phyloP scores from a whole-genome alignment of 192 early-diverging fungal species.

The Linnemannia exigua region DNA sequence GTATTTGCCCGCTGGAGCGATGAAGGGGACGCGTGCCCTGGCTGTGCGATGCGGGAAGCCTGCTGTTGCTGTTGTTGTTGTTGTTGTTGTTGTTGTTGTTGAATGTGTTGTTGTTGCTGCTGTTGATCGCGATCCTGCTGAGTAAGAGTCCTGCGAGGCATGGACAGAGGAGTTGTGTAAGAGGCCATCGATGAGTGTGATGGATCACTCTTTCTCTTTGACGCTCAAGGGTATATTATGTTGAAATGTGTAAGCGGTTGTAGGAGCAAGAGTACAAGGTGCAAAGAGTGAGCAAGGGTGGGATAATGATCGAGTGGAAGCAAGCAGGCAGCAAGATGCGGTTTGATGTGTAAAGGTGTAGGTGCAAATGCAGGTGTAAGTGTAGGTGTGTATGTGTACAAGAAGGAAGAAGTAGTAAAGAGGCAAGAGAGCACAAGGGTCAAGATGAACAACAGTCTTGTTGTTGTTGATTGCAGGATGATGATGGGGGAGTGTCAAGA shows the following conservation, averaged over 20 bases:
- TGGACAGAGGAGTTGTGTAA: slow-evolving; percentile 12
- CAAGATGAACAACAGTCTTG: too few species aligned
- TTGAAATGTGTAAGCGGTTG: not conserved
- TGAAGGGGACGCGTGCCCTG: not conserved
- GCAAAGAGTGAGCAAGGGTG: too few species aligned
- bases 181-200: not conserved
- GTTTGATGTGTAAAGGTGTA: too few species aligned
- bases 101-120: slow-evolving; percentile 3
- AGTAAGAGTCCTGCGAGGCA: not conserved
- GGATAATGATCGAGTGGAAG: too few species aligned
- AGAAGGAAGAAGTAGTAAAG: not conserved
- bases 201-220: not conserved
- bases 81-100: not conserved
- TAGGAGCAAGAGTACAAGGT: not conserved
- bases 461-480: not conserved
- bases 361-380: too few species aligned
- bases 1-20: not conserved
- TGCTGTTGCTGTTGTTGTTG: not conserved
- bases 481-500: not conserved
- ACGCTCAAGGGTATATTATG: slow-evolving; percentile 6
- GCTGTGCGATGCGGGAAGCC: slow-evolving; percentile 6
- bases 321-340: too few species aligned
- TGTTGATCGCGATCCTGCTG: not conserved
- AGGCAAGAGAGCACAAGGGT: too few species aligned
- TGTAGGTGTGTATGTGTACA: too few species aligned